Evolutionary conservation across 1,139 yeast species (phyloP), one percentile per base, ranked within the genome.

Genomic region (Candida gigantensis): DNA sequence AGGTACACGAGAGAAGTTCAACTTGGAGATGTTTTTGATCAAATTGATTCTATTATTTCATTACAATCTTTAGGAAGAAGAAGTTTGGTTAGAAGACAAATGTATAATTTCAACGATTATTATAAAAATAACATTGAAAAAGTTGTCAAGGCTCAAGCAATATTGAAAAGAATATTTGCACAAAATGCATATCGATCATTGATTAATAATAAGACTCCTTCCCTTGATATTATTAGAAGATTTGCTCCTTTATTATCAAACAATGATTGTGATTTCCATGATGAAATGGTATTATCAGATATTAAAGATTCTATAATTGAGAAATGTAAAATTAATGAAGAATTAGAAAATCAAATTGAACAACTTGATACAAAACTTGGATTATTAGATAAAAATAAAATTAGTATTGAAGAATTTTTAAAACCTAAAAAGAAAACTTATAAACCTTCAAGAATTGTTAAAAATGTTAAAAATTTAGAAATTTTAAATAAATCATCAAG

Each of bases 291-390:
- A 39, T 62, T 90, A 24, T 85, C 86, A 26, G 78, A 77, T 35
- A 62, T 77, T 41, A 81, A 87, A 47, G 90, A 86, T 44, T 67
- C 73, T 24, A 84, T 87, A 27, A 72, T 79, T 33, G 81, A 74
- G 33, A 80, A 74, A 41, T 81, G 87, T 6, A 74, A 74, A 35
- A 65, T 68, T 19, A 85, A 86, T 49, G 90, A 82, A 49, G 74
- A 71, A 27, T 67, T 86, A 49, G 95, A 87, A 54, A 75, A 74
- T 34, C 84, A 81, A 43, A 79, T 90, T 43, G 89, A 84, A 45
- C 84, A 85, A 46, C 71, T 90, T 49, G 96, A 90, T 52, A 75
- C 85, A 48, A 89, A 87, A 52, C 81, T 88, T 50, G 87, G 88
- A 2, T 59, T 87, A 34, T 65, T 88, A 35, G 86, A 84, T 44